These are phyloP conservation scores for Aspergillus fijiensis DNA, from an alignment of 2,329 filamentous ascomycete species.

Conservation along the genomic window DNA sequence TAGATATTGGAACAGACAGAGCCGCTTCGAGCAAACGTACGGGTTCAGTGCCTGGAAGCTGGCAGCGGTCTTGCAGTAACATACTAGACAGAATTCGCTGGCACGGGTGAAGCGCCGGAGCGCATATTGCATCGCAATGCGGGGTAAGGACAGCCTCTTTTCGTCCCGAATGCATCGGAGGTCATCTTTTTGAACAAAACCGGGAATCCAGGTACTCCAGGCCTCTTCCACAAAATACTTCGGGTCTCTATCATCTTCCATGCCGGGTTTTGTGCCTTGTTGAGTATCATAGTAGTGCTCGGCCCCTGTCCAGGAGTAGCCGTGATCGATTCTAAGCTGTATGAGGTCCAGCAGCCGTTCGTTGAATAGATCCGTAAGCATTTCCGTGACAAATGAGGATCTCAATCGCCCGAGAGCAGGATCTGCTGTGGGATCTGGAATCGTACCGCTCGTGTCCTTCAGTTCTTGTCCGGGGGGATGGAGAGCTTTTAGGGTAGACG, in stretches of 20 bases:
- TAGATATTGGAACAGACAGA: slow-evolving; percentile 90
- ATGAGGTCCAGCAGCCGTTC: slow-evolving; percentile 63
- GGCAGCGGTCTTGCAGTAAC: slow-evolving; percentile 66
- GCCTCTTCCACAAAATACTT: slow-evolving; percentile 25
- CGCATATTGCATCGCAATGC: slow-evolving; percentile 69
- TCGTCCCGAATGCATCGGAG: slow-evolving; percentile 33
- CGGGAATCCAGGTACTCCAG: slow-evolving; percentile 32
- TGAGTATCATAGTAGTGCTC: slow-evolving; percentile 57
- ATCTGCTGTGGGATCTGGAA: background rate
- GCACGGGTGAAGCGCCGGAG: slow-evolving; percentile 76
- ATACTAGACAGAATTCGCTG: slow-evolving; percentile 84
- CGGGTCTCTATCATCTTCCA: slow-evolving; percentile 9
- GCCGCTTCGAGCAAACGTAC: slow-evolving; percentile 70
- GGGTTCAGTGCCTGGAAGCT: slow-evolving; percentile 57
- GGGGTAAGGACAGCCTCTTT: slow-evolving; percentile 53
- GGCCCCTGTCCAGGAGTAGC: slow-evolving; percentile 66
- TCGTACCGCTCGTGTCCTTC: background rate
- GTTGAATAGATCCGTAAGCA: slow-evolving; percentile 68
- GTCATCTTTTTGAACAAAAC: slow-evolving; percentile 53
- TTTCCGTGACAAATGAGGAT: slow-evolving; percentile 64
- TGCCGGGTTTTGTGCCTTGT: slow-evolving; percentile 36
- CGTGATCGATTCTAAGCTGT: slow-evolving; percentile 54
- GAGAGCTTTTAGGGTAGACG: slow-evolving; percentile 57
- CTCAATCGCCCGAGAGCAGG: background rate
- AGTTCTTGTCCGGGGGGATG: background rate